Evolutionary conservation across 208 protist genomes (phyloP).

Genomic region (Wallacemonas sp.): DNA sequence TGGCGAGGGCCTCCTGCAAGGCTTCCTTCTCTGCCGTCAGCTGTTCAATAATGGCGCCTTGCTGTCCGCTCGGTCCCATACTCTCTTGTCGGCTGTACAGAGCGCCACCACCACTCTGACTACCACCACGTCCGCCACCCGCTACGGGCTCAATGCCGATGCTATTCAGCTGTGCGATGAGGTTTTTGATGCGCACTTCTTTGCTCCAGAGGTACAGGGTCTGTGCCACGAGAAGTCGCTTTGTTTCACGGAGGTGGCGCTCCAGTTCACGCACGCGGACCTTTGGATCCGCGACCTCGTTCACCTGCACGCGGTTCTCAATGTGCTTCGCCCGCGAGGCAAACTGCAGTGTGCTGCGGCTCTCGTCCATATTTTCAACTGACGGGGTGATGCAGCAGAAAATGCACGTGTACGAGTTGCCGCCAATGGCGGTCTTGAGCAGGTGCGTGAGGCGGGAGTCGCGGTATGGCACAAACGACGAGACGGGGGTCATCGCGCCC

Average conservation of each 20-base stretch:
- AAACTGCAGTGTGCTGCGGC: conserved; percentile 82
- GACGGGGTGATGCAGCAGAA: conserved; percentile 79
- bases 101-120: neutral
- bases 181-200: conserved; percentile 39
- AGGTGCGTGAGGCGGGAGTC: conserved; percentile 93
- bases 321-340: conserved; percentile 67
- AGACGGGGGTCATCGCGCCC: neutral
- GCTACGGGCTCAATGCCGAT: neutral
- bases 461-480: conserved; percentile 88
- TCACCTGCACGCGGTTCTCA: conserved; percentile 60
- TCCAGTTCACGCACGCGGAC: conserved; percentile 49
- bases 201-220: conserved; percentile 82
- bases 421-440: conserved; percentile 91
- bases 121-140: neutral
- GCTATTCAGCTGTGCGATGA: conserved; percentile 29
- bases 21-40: conserved; percentile 52
- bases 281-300: conserved; percentile 62
- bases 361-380: conserved; percentile 62
- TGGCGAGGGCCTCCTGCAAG: conserved; percentile 36
- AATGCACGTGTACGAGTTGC: conserved; percentile 94
- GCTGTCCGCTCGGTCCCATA: conserved; percentile 24
- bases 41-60: conserved; percentile 61
- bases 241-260: conserved; percentile 35
- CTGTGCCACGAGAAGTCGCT: conserved; percentile 46
- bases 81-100: neutral